Evolutionary conservation across 352 stramenopile genomes (phyloP), one percentile per base, ranked within the genome.

Genomic region (Globisporangium ultimum): DNA sequence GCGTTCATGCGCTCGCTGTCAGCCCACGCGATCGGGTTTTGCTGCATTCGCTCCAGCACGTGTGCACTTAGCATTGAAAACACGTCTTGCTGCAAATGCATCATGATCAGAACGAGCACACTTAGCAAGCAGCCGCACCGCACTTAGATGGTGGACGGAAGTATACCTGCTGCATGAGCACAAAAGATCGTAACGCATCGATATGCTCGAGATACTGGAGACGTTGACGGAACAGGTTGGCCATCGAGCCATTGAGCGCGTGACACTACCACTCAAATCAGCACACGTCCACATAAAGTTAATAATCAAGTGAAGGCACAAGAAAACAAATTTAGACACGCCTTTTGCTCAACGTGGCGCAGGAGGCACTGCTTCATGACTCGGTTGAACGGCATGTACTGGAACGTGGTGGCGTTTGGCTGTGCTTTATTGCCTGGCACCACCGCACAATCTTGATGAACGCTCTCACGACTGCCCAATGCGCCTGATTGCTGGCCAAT

Each of bases 151-250:
- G 28, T 36, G 28, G 28, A 36, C 28, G 28, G 28, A 36, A 36
- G 4, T 18, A 15, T 70, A 90, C 80, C 80, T 88, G 76, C 48
- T 80, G 74, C 78, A 91, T 89, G n/a, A 91, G 71, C 8, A 91
- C 73, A 47, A 85, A 88, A 51, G 74, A 64, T 13, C 78, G 72
- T 36, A 91, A 61, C 4, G 68, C 55, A 47, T 89, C 57, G 6
- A 85, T 60, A 20, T 89, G 78, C 9, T 84, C 67, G 32, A 80
- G 53, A 41, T 78, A 88, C 15, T 65, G 54, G 34, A 91, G 60
- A 45, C 74, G 71, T 17, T 80, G 66, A 28, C 80, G 70, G 53
- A 91, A 84, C 4, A 84, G 68, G 52, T 67, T 60, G 13, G 80
- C 69, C 15, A 89, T 84, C 8, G 64, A 55, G 15, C 71, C 57